These are phyloP conservation scores for Raffaelea ambrosiae DNA, from an alignment of 2,329 filamentous ascomycete genomes.

Conservation along the genomic window DNA sequence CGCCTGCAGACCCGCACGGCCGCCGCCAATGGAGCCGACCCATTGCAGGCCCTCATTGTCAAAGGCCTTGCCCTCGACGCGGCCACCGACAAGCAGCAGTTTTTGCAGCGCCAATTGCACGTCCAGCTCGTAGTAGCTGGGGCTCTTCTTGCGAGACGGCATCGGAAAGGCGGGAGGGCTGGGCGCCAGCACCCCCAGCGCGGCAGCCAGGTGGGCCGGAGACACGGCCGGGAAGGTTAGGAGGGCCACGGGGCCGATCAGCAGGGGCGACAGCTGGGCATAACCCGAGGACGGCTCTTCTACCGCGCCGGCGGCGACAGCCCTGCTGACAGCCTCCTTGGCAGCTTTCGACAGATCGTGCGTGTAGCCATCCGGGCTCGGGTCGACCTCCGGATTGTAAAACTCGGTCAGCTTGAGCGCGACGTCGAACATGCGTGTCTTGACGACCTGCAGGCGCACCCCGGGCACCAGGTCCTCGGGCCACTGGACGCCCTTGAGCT, in stretches of 20 bases:
- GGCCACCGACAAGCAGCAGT: slow-evolving; percentile 74
- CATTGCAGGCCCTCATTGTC: slow-evolving; percentile 60
- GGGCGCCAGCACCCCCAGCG: slow-evolving; percentile 69
- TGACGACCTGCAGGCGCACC: slow-evolving; percentile 73
- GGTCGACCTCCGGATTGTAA: slow-evolving; percentile 45
- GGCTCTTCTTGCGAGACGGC: slow-evolving; percentile 65
- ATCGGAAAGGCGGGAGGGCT: slow-evolving; percentile 65
- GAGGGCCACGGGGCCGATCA: slow-evolving; percentile 73
- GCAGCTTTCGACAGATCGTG: slow-evolving; percentile 48
- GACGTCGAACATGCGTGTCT: slow-evolving; percentile 80
- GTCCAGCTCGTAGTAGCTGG: slow-evolving; percentile 69
- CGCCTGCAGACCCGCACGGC: slow-evolving; percentile 68
- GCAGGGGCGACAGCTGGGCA: slow-evolving; percentile 60
- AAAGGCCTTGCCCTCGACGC: slow-evolving; percentile 79
- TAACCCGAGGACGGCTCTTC: slow-evolving; percentile 32
- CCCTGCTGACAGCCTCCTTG: slow-evolving; percentile 12
- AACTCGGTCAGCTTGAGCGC: slow-evolving; percentile 83
- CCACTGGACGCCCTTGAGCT: slow-evolving; percentile 7
- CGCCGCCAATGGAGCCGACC: slow-evolving; percentile 69
- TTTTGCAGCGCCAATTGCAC: slow-evolving; percentile 82
- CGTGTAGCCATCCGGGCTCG: slow-evolving; percentile 26
- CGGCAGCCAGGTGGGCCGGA: slow-evolving; percentile 74
- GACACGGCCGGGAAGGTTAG: slow-evolving; percentile 76
- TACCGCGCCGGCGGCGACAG: slow-evolving; percentile 15
- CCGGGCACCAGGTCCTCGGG: slow-evolving; percentile 44